Evolutionary conservation across 75 land plant species (phyloP).

Genomic region (Picea sitchensis): DNA sequence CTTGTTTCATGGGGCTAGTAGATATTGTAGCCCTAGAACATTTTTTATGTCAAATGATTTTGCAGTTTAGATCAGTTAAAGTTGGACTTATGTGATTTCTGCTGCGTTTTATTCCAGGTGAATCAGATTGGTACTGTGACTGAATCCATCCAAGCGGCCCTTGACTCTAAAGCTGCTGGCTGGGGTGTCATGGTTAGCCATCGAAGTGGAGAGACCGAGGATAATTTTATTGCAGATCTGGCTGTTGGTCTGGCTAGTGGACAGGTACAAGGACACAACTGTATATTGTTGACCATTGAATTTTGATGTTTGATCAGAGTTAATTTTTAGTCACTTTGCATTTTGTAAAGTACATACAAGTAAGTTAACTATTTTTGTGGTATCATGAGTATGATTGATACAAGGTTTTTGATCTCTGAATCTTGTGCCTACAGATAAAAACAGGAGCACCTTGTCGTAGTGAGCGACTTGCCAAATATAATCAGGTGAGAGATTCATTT

Average conservation of each 20-base stretch:
- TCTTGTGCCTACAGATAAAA: slow-evolving; percentile 60
- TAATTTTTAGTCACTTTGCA: neutral
- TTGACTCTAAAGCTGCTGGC: slow-evolving; percentile 91
- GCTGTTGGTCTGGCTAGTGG: slow-evolving; percentile 96
- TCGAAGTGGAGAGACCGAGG: slow-evolving; percentile 98
- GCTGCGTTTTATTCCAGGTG: slow-evolving; percentile 52
- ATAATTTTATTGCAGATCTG: slow-evolving; percentile 95
- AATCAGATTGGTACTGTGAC: slow-evolving; percentile 95
- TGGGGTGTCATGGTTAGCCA: slow-evolving; percentile 99
- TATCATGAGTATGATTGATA: neutral
- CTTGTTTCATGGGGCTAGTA: neutral
- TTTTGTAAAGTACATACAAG: neutral
- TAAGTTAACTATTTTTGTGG: neutral
- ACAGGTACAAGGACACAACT: slow-evolving; percentile 45
- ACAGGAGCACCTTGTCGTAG: slow-evolving; percentile 98
- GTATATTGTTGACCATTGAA: neutral
- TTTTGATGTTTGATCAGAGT: neutral
- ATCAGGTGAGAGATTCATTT: slow-evolving; percentile 51
- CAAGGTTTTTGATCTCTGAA: slow-evolving; percentile 1
- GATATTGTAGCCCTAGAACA: neutral
- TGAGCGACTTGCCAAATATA: slow-evolving; percentile 91
- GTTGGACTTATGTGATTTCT: slow-evolving; percentile 12
- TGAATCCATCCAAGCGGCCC: slow-evolving; percentile 93
- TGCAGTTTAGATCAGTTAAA: neutral
- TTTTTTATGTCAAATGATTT: neutral